Evolutionary conservation across 2,329 filamentous ascomycete species (phyloP).

Genomic region (Paecilomyces formosus): DNA sequence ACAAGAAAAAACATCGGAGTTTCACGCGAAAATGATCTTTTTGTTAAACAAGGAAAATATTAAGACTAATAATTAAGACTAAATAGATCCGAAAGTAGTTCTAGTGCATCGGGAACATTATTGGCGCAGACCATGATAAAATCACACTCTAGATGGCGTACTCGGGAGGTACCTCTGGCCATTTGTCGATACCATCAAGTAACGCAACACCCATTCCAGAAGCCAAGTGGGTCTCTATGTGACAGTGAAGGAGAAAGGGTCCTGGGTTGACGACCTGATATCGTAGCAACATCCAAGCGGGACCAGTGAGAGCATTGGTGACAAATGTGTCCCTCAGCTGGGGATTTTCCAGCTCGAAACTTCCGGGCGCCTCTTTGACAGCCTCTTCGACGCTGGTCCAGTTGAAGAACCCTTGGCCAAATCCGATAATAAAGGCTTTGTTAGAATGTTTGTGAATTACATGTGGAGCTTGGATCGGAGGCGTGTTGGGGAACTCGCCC

Average conservation of each 20-base stretch:
- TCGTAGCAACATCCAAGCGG: slow-evolving; percentile 36
- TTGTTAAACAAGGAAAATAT: no score
- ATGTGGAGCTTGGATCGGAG: slow-evolving; percentile 28
- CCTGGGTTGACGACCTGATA: slow-evolving; percentile 43
- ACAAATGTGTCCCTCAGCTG: slow-evolving; percentile 35
- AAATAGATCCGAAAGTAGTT: neutral
- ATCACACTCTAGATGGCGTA: neutral
- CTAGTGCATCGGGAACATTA: neutral
- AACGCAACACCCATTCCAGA: slow-evolving; percentile 44
- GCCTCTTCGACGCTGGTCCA: slow-evolving; percentile 37
- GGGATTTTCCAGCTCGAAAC: slow-evolving; percentile 40
- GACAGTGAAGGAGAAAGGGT: slow-evolving; percentile 44
- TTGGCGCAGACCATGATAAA: neutral
- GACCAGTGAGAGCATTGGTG: slow-evolving; percentile 17
- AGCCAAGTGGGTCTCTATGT: slow-evolving; percentile 41
- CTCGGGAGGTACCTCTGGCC: slow-evolving; percentile 27
- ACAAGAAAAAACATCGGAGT: no score
- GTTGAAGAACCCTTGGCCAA: slow-evolving; percentile 29
- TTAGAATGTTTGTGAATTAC: slow-evolving; percentile 44
- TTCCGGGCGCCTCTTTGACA: slow-evolving; percentile 27
- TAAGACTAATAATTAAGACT: neutral
- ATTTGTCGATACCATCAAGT: slow-evolving; percentile 42
- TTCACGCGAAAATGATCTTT: no score
- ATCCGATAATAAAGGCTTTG: slow-evolving; percentile 38
- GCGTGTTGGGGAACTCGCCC: slow-evolving; percentile 12